phyloP scores from a whole-genome alignment of 2,329 filamentous ascomycete genomes.

The Colletotrichum spaethianum region DNA sequence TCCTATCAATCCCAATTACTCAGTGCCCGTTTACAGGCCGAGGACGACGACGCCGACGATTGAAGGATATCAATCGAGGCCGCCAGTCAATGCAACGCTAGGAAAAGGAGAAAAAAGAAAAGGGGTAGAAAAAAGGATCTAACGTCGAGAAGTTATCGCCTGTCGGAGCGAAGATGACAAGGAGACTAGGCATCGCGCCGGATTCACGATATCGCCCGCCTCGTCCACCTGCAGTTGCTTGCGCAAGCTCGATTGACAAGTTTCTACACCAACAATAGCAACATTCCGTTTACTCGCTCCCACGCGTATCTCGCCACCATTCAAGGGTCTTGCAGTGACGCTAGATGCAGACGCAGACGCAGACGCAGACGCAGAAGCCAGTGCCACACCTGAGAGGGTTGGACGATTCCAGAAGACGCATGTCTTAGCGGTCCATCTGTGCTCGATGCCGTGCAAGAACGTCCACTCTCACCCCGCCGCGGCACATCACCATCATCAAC shows the following conservation, averaged over 20 bases:
- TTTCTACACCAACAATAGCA: constrained; percentile 12
- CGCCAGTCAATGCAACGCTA: not conserved
- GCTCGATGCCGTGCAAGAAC: not conserved
- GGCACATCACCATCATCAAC: not conserved
- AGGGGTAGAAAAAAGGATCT: not conserved
- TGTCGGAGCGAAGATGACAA: not conserved
- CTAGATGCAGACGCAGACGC: not conserved
- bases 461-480: not conserved
- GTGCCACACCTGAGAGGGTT: not conserved
- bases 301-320: not conserved
- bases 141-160: not conserved
- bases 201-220: not conserved
- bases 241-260: constrained; percentile 15
- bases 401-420: constrained; percentile 6
- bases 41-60: not conserved
- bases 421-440: not conserved
- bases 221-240: constrained; percentile 13
- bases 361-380: not conserved
- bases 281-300: constrained; percentile 1
- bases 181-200: not conserved
- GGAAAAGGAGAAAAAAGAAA: not conserved
- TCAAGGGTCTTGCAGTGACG: not conserved
- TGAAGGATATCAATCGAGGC: not conserved
- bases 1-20: not conserved
- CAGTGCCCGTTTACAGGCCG: not conserved